Evolutionary conservation across 2,329 filamentous ascomycete species (phyloP), one percentile per base, ranked within the genome.

Genomic region (Zymoseptoria pseudotritici): DNA sequence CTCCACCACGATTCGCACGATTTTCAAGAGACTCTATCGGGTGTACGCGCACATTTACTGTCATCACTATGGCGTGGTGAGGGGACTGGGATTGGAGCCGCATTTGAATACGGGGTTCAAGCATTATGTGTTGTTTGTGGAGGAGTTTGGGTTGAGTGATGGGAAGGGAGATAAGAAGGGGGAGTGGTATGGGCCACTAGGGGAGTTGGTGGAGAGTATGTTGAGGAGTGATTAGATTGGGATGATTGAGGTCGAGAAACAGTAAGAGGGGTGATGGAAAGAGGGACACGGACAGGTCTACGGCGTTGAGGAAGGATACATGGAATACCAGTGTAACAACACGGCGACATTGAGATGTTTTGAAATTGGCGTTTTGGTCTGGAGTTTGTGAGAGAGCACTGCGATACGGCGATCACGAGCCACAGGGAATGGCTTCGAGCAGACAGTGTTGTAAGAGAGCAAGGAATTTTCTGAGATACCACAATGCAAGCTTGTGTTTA

Each of bases 21-120:
- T 99, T 88, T 97, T 99, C 85, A 99, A 99, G 83, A 89, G 94
- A 72, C 88, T 99, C 79, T 99, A 97, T 82, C 89, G 94, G 61
- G 93, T 97, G 68, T 99, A 99, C 72, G 88, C 94, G 54, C 94
- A 99, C 76, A 86, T 99, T 62, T 99, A 99, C 80, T 97, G 96
- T 83, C 90, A 92, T 59, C 94, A 99, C 76, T 99, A 99, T 78
- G 92, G 92, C 42, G 92, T 99, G 66, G 88, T 99, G 67, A 89
- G 95, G 61, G 91, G 97, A 74, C 84, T 99, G 49, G 94, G 94
- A 21, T 83, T 99, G 60, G 94, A 99, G 77, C 92, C 95, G 52
- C 94, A 99, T 76, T 84, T 99, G 66, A 99, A 99, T 78, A 99
- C 94, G 13, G 96, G 91, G 78, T 99, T 99, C 85, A 99, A 99